Conservation (phyloP, 768 basidiomycete genomes). For the Candolleomyces eurysporus region DNA sequence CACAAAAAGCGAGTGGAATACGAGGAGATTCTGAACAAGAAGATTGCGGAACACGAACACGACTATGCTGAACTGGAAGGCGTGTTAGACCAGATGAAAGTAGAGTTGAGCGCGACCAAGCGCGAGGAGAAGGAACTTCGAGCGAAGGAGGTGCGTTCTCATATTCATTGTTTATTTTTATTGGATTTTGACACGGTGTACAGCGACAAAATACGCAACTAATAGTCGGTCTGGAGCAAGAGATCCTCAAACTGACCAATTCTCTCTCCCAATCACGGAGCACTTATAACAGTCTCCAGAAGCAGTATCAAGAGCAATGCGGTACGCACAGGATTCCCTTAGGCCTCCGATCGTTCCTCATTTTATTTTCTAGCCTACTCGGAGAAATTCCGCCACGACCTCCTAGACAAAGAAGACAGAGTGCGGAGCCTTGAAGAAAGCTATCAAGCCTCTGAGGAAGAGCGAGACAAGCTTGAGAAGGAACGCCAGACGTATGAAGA, state of each 20-base stretch:
- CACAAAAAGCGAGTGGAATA: conserved; percentile 71
- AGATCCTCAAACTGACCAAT: conserved; percentile 74
- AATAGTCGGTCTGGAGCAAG: conserved; percentile 71
- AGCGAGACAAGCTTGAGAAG: conserved; percentile 60
- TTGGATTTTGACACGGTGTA: conserved; percentile 9
- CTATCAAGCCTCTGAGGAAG: conserved; percentile 58
- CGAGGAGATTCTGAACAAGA: conserved; percentile 63
- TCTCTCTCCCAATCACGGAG: conserved; percentile 69
- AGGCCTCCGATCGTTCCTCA: conserved; percentile 2
- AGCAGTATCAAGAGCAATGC: conserved; percentile 88
- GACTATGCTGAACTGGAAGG: conserved; percentile 80
- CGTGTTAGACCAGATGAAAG: conserved; percentile 72
- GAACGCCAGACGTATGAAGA: conserved; percentile 74
- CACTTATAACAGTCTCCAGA: conserved; percentile 75
- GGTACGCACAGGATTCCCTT: conserved; percentile 41
- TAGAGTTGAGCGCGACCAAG: conserved; percentile 76
- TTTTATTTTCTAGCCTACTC: conserved; percentile 52
- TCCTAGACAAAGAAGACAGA: conserved; percentile 73
- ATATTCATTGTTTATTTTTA: conserved; percentile 1
- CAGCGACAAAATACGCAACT: conserved; percentile 66
- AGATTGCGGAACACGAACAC: conserved; percentile 74
- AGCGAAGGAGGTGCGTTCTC: conserved; percentile 68
- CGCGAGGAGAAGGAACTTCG: conserved; percentile 92
- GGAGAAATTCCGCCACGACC: conserved; percentile 71
- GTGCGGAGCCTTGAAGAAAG: conserved; percentile 65